Conservation (phyloP, 2,329 filamentous ascomycete species). For the Sclerotinia nivalis region DNA sequence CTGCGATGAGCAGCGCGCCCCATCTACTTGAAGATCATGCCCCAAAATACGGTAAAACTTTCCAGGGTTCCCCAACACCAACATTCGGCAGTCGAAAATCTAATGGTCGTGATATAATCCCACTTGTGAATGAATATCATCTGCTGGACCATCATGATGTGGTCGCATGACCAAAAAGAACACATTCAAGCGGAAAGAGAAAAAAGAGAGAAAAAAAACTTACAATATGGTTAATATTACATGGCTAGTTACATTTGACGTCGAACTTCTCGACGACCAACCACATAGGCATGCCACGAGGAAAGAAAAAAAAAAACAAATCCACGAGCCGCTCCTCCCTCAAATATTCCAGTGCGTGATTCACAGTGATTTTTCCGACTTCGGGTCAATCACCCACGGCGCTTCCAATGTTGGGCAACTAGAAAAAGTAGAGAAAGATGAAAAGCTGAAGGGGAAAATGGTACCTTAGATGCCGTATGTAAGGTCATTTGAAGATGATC, state of each 20-base stretch:
- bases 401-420: background rate
- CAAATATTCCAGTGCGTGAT: background rate
- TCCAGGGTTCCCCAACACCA: slow-evolving; percentile 8
- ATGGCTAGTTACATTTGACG: background rate
- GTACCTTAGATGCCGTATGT: background rate
- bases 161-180: slow-evolving; percentile 12
- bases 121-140: background rate
- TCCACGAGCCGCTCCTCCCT: background rate
- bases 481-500: background rate
- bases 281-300: background rate
- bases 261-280: background rate
- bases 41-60: background rate
- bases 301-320: background rate
- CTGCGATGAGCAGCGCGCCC: background rate
- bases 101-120: background rate
- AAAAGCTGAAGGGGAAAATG: background rate
- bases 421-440: background rate
- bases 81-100: background rate
- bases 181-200: background rate
- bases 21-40: slow-evolving; percentile 7
- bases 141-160: background rate
- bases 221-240: background rate
- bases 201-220: background rate
- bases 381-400: background rate
- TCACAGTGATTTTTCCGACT: slow-evolving; percentile 10